Conservation (phyloP, 495 filamentous ascomycete genomes). For the Emericellopsis terricola region DNA sequence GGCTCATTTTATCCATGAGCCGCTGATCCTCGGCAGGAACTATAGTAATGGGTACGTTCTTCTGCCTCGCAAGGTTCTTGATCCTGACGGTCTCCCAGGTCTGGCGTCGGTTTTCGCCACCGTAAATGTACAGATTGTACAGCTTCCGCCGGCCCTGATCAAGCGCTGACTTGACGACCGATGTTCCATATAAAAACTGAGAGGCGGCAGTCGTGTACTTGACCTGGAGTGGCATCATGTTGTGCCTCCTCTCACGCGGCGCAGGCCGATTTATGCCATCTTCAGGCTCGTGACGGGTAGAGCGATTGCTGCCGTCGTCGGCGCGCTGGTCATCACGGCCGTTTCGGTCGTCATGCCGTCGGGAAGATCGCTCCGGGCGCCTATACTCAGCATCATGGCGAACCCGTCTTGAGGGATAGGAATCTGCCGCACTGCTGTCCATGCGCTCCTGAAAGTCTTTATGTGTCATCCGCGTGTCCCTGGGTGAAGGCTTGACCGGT, state of each 20-base stretch:
- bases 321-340: neutral
- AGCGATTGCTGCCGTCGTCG: neutral
- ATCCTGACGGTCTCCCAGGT: conserved; percentile 23
- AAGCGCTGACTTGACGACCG: conserved; percentile 68
- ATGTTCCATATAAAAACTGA: conserved; percentile 77
- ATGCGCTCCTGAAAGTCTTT: neutral
- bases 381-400: neutral
- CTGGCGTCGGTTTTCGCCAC: conserved; percentile 27
- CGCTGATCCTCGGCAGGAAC: conserved; percentile 32
- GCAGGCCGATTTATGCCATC: neutral
- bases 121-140: conserved; percentile 71
- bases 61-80: conserved; percentile 37
- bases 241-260: neutral
- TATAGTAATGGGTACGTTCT: conserved; percentile 32
- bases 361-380: too few species aligned
- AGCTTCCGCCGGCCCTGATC: conserved; percentile 47
- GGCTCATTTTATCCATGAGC: conserved; percentile 67
- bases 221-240: conserved; percentile 17
- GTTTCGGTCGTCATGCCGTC: neutral
- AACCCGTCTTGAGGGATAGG: too few species aligned
- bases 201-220: conserved; percentile 74
- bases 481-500: neutral
- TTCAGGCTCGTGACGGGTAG: neutral
- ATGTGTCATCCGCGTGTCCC: neutral
- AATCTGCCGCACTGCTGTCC: too few species aligned